These are phyloP conservation scores for Fusarium tuaranense DNA, from an alignment of 2,329 filamentous ascomycete species.

Conservation along the genomic window DNA sequence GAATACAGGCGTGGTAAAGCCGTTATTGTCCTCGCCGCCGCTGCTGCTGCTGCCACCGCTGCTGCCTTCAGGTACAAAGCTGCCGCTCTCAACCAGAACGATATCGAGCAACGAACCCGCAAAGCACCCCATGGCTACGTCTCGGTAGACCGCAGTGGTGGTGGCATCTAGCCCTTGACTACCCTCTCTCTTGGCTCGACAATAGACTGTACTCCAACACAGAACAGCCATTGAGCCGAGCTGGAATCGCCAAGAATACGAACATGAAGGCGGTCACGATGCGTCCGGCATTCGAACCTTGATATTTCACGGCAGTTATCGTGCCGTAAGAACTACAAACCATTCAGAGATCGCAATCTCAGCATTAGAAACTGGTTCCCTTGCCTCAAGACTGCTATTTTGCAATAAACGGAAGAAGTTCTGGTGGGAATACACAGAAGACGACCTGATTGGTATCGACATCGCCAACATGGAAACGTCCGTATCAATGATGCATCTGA, in stretches of 20 bases:
- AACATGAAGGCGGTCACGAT: neutral
- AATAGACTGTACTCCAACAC: neutral
- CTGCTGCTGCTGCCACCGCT: slow-evolving; percentile 45
- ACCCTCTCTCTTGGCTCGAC: neutral
- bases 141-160: slow-evolving; percentile 64
- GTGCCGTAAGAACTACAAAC: neutral
- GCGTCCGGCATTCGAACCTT: neutral
- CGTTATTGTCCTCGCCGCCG: slow-evolving; percentile 50
- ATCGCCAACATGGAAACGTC: neutral
- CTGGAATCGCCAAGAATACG: neutral
- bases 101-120: slow-evolving; percentile 54
- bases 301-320: neutral
- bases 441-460: neutral
- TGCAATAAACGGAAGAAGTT: neutral
- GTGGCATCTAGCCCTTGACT: slow-evolving; percentile 50
- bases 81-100: slow-evolving; percentile 54
- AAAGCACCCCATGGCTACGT: slow-evolving; percentile 58
- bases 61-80: slow-evolving; percentile 51
- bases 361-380: neutral
- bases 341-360: neutral
- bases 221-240: neutral
- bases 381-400: neutral
- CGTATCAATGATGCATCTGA: slow-evolving; percentile 7
- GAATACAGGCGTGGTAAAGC: slow-evolving; percentile 52
- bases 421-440: neutral